Conservation (phyloP, 345 rosid genomes). For the Cardamine chenopodiifolia region DNA sequence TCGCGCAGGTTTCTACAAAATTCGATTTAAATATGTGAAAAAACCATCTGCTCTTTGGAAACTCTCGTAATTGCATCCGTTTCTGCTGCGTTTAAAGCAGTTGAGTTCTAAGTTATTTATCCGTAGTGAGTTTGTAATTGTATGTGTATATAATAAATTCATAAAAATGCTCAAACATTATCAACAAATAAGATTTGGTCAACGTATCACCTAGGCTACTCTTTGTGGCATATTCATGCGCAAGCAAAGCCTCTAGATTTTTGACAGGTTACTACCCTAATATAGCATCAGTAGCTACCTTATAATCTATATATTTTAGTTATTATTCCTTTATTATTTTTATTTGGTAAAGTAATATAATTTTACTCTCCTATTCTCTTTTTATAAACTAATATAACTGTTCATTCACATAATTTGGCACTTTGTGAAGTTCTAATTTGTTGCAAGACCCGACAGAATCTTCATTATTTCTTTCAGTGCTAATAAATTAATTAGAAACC, state of each 20-base stretch:
- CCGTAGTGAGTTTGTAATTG: background rate
- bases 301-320: background rate
- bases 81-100: background rate
- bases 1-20: background rate
- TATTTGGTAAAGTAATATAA: constrained; percentile 11
- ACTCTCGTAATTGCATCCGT: background rate
- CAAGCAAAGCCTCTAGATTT: constrained; percentile 33
- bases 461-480: constrained; percentile 18
- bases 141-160: background rate
- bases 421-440: constrained; percentile 32
- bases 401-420: constrained; percentile 20
- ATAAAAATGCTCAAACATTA: background rate
- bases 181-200: constrained; percentile 29
- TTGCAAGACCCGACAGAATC: constrained; percentile 26
- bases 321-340: background rate
- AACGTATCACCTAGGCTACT: constrained; percentile 38
- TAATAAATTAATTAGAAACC: constrained; percentile 1
- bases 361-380: background rate
- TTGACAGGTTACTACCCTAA: constrained; percentile 41
- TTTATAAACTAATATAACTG: background rate
- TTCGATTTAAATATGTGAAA: background rate
- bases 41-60: background rate
- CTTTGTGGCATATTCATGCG: constrained; percentile 37
- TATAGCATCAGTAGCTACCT: constrained; percentile 32
- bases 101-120: background rate